A percentile compares a stretch with the other conserved stretches of the same genome.
These are phyloP conservation scores for Lipomyces chichibuensis DNA, from an alignment of 805 yeast genomes.

Conservation along the genomic window DNA sequence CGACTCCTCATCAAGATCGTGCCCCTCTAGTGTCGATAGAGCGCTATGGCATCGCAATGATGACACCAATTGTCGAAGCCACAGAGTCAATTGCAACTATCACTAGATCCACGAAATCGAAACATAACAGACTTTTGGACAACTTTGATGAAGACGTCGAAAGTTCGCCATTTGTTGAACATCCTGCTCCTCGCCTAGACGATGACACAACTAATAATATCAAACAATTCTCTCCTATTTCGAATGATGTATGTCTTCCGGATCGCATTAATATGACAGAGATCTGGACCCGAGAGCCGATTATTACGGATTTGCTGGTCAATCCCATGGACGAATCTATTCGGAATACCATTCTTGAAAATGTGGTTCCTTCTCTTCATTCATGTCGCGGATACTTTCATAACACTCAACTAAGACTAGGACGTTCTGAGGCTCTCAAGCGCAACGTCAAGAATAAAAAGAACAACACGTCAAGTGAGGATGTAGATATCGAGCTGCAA, in stretches of 20 bases:
- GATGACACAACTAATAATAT: neutral
- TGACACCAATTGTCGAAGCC: slow-evolving; percentile 43
- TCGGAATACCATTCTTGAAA: slow-evolving; percentile 48
- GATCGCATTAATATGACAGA: neutral
- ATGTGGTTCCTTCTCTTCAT: slow-evolving; percentile 46
- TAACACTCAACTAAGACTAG: slow-evolving; percentile 41
- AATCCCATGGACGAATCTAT: slow-evolving; percentile 54
- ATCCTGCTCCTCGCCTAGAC: slow-evolving; percentile 25
- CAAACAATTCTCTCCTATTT: slow-evolving; percentile 15
- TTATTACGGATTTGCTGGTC: slow-evolving; percentile 37
- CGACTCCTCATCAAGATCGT: slow-evolving; percentile 29
- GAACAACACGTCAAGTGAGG: slow-evolving; percentile 1
- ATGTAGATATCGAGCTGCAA: slow-evolving; percentile 15
- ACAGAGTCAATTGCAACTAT: slow-evolving; percentile 36
- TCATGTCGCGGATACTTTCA: slow-evolving; percentile 43
- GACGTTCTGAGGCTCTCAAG: slow-evolving; percentile 13
- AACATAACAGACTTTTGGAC: neutral
- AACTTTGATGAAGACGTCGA: slow-evolving; percentile 12
- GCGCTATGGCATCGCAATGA: slow-evolving; percentile 30
- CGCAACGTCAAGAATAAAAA: slow-evolving; percentile 15
- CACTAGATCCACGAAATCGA: slow-evolving; percentile 10
- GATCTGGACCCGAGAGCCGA: slow-evolving; percentile 22
- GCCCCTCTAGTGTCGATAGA: slow-evolving; percentile 11
- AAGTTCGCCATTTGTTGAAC: slow-evolving; percentile 31
- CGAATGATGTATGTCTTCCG: neutral